These are phyloP conservation scores for Daldinia loculata DNA, from an alignment of 495 filamentous ascomycete genomes.

Conservation along the genomic window DNA sequence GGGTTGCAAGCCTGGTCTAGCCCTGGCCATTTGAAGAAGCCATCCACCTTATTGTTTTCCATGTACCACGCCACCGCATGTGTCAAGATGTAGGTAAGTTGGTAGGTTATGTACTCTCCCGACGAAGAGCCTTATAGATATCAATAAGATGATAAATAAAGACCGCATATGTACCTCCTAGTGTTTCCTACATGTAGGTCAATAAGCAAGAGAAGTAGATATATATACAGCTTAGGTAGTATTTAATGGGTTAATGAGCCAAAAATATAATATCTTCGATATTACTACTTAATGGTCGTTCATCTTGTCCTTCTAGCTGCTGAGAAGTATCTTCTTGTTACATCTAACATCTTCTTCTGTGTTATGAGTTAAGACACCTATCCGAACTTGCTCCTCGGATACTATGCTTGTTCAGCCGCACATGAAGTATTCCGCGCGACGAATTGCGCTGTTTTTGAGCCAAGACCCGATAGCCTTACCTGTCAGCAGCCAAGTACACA, in stretches of 20 bases:
- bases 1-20: too few relatives aligned
- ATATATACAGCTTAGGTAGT: too few relatives aligned
- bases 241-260: too few relatives aligned
- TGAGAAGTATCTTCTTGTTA: too few relatives aligned
- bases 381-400: background rate
- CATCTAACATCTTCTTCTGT: too few relatives aligned
- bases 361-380: background rate
- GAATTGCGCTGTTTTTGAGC: background rate
- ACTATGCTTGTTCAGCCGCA: background rate
- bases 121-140: background rate
- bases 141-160: too few relatives aligned
- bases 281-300: too few relatives aligned
- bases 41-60: background rate
- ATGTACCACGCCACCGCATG: background rate
- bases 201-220: too few relatives aligned
- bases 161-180: too few relatives aligned
- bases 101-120: background rate
- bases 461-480: background rate
- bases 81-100: background rate
- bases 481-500: background rate
- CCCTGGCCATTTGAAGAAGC: too few relatives aligned
- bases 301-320: background rate
- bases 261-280: too few relatives aligned
- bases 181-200: too few relatives aligned
- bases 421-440: background rate